Conservation (phyloP, 1,284 basidiomycete species). For the Cryptococcus sp. region DNA sequence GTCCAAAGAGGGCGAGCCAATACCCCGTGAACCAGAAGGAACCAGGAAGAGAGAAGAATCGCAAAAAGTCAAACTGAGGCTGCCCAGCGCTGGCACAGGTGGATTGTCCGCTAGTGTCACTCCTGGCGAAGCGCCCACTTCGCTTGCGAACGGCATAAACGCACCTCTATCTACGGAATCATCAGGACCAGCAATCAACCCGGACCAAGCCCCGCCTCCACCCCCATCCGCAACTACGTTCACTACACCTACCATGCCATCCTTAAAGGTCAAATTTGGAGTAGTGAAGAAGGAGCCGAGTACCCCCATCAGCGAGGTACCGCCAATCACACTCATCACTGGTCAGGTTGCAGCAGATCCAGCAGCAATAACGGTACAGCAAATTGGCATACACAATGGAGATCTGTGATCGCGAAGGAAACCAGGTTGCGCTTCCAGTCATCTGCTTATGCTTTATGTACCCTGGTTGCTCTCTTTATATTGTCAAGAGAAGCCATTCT, state of each 20-base stretch:
- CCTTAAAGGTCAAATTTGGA: slow-evolving; percentile 10
- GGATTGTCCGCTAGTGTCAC: neutral
- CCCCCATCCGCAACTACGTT: too few species aligned
- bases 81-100: slow-evolving; percentile 6
- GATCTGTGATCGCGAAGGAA: too few species aligned
- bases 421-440: too few species aligned
- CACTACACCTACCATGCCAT: neutral
- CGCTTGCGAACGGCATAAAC: too few species aligned
- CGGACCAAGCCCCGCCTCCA: too few species aligned
- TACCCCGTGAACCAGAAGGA: slow-evolving; percentile 16
- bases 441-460: too few species aligned
- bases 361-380: neutral
- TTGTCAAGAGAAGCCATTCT: too few species aligned
- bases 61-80: slow-evolving; percentile 14
- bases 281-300: slow-evolving; percentile 1
- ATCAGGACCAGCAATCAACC: too few species aligned
- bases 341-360: neutral
- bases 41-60: slow-evolving; percentile 2
- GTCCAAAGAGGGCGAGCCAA: slow-evolving; percentile 30
- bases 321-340: neutral
- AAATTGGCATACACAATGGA: too few species aligned
- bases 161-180: too few species aligned
- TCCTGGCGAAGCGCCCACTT: too few species aligned
- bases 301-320: neutral
- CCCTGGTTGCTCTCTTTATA: too few species aligned